Base-by-base conservation (phyloP, 345 rosid species). In the Brassica incana region DNA sequence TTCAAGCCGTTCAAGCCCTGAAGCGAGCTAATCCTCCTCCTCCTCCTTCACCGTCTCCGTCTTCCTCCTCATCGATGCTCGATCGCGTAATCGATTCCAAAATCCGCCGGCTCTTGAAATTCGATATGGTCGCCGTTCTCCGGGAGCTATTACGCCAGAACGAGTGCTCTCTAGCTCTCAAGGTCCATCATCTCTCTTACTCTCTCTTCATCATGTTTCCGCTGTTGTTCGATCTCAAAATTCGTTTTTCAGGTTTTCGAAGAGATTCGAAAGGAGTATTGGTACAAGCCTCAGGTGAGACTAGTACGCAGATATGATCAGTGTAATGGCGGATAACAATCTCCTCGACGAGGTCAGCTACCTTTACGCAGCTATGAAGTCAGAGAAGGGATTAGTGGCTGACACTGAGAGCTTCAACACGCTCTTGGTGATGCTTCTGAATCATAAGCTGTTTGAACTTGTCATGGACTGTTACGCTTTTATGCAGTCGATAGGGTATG, bases 41-140 rank as follows among this genome's bases (percentile, higher is more conserved):
- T 50, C 30, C 69, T 50, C 56, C 56, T 14, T 11, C 35, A 4
- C 1, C 65, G n/a, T 5, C 70, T 25, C 12, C 61, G 40, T 3
- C 69, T 12, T 61, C 84, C 70, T 58, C 79, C 8, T 59, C 64
- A 38, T 1, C 61, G 3, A 15, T 38, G 76, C 79, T 88, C 25
- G 82, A 85, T 45, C 86, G 80, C 14, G 85, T 81, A 54, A 73
- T 88, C 45, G 71, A 74, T 72, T 84, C 86, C 77, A 85, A 83
- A 56, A 82, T 90, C 89, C 82, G 82, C 59, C 94, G 94, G 25
- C 83, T 92, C 73, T 83, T 92, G 83, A 92, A 92, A 88, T 82
- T 88, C 65, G 95, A 90, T 36, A 90, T 92, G 95, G 80, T 90
- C 67, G 92, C 93, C 9, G 97, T 90, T 71, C 95, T 90, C 43